Evolutionary conservation across 202 grass and related monocot genomes (phyloP), one percentile per base, ranked within the genome.

Genomic region (Musa balbisiana): DNA sequence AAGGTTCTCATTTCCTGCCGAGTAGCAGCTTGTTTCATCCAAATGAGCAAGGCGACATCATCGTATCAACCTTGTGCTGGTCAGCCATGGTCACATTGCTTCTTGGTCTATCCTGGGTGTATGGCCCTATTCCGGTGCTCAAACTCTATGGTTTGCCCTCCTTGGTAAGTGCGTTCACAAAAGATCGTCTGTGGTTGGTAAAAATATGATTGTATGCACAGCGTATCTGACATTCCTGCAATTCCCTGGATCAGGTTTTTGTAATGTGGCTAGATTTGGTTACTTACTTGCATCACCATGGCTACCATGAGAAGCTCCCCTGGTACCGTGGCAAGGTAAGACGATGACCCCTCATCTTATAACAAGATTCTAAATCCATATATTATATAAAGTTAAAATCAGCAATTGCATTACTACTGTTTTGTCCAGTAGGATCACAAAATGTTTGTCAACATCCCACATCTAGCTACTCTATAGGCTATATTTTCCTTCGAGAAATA

Each of bases 221-320:
- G 33, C 33, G 0, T 5, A 43, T 43, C 33, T 43, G 33, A 43
- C 3, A 43, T 43, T 43, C 33, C 33, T 43, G 33, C 33, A 2
- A n/a, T 71, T 20, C 17, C 2, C 19, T 52, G 21, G 14, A 59
- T 64, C 67, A 97, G 94, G 90, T 98, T 24, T 92, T 93, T 58
- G 81, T 98, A 15, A 88, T 91, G 84, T 98, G 94, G 91, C 65
- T 93, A 24, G 94, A 91, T 69, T 64, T 97, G 24, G 94, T 97
- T 19, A 97, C 94, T 1, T 97, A 97, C 43, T 87, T 97, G 58
- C 94, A 97, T 75, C 94, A 97, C 81, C 94, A 97, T 50, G 94
- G 94, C 1, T 86, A 85, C 69, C 52, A 73, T 3, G 82, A 97
- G 2, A 76, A 76, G 33, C 88, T 97, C 19, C 94, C 94, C 6